Evolutionary conservation across 2,329 filamentous ascomycete species (phyloP), one percentile per base, ranked within the genome.

Genomic region (Hypoxylon sp.): DNA sequence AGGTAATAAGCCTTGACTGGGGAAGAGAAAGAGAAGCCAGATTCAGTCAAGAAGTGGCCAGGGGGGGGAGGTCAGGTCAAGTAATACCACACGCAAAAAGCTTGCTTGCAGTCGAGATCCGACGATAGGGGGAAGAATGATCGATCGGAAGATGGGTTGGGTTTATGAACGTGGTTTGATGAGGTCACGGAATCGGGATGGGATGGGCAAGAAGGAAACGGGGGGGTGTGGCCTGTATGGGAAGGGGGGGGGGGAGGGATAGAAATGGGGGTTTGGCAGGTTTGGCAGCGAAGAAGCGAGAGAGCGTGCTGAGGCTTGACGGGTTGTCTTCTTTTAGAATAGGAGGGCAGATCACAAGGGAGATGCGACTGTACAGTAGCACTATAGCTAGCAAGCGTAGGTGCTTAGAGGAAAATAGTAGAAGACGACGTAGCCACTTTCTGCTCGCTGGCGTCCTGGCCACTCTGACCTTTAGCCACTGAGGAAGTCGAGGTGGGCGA

Each of bases 31-130:
- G 29, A 27, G 23, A 64, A 62, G 63, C 68, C 70, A 72, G 61
- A 72, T 71, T 72, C 72, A 73, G 64, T 67, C 58, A 73, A 73
- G 72, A 73, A 72, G 65, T 73, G 67, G 60, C 67, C 59, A 11
- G 21, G 20, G 38, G 15, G n/a, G 47, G 47, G 33, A 53, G 58
- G 58, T 48, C 45, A 31, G 50, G 48, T 50, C 29, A 52, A 53
- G n/a, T 54, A 63, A 55, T 64, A 53, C 64, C 66, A 61, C 48
- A 51, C 51, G 31, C 37, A 64, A 62, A 45, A 63, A 59, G 45
- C 38, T 56, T 58, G 62, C 67, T 59, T 27, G 53, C 55, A 40
- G 11, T 27, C 8, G 20, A 17, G 38, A 23, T 27, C 15, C 27
- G 47, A 21, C 40, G 20, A 48, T 21, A 29, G 31, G 20, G 24